Percentiles rank a stretch among this genome's conserved stretches.
Evolutionary conservation across 257 asterid genomes (phyloP).

Genomic region (Solanum chaucha): DNA sequence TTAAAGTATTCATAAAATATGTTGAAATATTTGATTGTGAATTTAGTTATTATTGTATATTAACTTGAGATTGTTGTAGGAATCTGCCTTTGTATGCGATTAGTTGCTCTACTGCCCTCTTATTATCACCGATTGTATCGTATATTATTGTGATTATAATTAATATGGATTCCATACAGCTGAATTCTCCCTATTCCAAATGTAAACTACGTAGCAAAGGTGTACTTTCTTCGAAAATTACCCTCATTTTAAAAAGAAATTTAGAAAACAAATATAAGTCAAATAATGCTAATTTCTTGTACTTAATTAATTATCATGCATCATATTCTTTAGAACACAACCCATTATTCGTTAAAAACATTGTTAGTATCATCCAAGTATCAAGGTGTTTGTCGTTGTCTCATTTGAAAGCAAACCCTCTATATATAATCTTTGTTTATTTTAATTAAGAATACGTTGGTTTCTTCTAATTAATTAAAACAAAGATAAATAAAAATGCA

Average conservation of each 20-base stretch:
- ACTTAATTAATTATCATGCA: neutral
- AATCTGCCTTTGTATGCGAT: neutral
- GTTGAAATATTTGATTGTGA: too few relatives aligned
- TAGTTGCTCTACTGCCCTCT: neutral
- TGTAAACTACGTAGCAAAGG: neutral
- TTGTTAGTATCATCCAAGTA: neutral
- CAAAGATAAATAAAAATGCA: neutral
- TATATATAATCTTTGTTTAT: neutral
- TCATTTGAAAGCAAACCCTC: neutral
- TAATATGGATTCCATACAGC: neutral
- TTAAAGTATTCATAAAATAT: too few relatives aligned
- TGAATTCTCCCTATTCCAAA: neutral
- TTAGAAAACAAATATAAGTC: neutral
- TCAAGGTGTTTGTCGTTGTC: neutral
- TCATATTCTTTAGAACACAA: neutral
- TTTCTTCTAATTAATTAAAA: neutral
- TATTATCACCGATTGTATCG: neutral
- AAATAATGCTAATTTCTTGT: neutral
- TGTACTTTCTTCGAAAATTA: neutral
- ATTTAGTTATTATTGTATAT: too few relatives aligned
- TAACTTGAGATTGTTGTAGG: neutral
- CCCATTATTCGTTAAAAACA: neutral
- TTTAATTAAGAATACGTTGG: neutral
- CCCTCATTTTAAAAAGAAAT: neutral
- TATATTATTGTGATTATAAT: neutral